phyloP scores from a whole-genome alignment of 2,329 filamentous ascomycete genomes.

The Akanthomyces muscarius region DNA sequence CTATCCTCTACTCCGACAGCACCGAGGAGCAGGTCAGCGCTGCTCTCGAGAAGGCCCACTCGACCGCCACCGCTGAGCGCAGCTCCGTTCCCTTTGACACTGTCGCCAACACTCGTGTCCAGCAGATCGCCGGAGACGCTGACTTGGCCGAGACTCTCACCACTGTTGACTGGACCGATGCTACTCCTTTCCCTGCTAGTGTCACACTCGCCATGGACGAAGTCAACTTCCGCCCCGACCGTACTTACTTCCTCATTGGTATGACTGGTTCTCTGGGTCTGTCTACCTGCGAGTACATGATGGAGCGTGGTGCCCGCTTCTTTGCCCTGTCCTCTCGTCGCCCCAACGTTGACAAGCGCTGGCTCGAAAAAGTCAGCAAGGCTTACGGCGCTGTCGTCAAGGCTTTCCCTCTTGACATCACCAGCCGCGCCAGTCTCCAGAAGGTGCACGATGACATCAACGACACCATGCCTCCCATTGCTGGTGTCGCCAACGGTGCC shows the following conservation, averaged over 20 bases:
- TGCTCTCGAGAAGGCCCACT: conserved; percentile 10
- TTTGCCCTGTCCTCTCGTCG: conserved; percentile 14
- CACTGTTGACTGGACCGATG: conserved; percentile 16
- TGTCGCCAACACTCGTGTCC: conserved; percentile 15
- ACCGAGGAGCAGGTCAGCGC: conserved; percentile 12
- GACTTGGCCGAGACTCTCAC: conserved; percentile 14
- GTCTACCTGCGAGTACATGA: conserved; percentile 17
- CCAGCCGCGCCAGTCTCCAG: conserved; percentile 13
- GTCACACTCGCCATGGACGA: conserved; percentile 17
- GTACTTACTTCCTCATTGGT: conserved; percentile 18
- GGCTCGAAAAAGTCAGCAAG: conserved; percentile 12
- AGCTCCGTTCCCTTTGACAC: conserved; percentile 15
- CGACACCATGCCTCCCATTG: conserved; percentile 31
- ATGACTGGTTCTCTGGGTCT: conserved; percentile 17
- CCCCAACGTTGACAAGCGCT: conserved; percentile 16
- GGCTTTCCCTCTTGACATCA: conserved; percentile 17
- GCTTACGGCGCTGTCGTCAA: conserved; percentile 9
- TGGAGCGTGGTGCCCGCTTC: conserved; percentile 16
- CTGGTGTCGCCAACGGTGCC: conserved; percentile 36
- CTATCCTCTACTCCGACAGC: conserved; percentile 16
- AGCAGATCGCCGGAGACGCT: conserved; percentile 14
- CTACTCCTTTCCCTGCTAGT: conserved; percentile 14
- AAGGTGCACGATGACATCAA: conserved; percentile 23
- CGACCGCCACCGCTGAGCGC: neutral
- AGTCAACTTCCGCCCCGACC: conserved; percentile 13